Percentiles rank a stretch among this genome's conserved stretches.
phyloP scores from a whole-genome alignment of 805 yeast genomes.

The Hanseniaspora jakobsenii region DNA sequence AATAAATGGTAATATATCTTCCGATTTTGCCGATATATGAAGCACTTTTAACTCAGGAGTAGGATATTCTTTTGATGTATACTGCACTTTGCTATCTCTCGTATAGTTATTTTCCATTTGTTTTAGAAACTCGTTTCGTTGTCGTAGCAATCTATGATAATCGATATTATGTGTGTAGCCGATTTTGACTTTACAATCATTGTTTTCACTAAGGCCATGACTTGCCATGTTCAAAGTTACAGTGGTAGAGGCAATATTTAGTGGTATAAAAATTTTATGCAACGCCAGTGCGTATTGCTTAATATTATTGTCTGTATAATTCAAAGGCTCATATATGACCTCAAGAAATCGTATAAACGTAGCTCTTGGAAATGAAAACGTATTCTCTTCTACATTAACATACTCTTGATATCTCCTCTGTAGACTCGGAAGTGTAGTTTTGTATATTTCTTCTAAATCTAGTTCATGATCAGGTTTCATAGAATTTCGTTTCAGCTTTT shows the following conservation, averaged over 20 bases:
- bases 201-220: no score
- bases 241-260: background rate
- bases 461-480: background rate
- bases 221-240: background rate
- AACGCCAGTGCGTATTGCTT: background rate
- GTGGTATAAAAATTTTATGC: background rate
- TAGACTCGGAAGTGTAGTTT: background rate
- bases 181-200: no score
- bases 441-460: background rate
- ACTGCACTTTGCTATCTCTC: no score
- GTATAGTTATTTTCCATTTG: no score
- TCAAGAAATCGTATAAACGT: constrained; percentile 3
- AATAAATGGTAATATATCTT: constrained; percentile 20
- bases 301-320: background rate
- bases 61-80: background rate
- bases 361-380: background rate
- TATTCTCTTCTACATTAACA: background rate
- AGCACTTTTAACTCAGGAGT: background rate
- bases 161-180: no score
- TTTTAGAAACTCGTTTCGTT: no score
- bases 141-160: no score
- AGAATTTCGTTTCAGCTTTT: constrained; percentile 1
- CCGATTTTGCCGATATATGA: background rate
- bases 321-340: constrained; percentile 1
- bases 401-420: background rate